A percentile compares a stretch with the other conserved stretches of the same genome.
phyloP scores from a whole-genome alignment of 2,329 filamentous ascomycete genomes.

The Penicillium sp. region DNA sequence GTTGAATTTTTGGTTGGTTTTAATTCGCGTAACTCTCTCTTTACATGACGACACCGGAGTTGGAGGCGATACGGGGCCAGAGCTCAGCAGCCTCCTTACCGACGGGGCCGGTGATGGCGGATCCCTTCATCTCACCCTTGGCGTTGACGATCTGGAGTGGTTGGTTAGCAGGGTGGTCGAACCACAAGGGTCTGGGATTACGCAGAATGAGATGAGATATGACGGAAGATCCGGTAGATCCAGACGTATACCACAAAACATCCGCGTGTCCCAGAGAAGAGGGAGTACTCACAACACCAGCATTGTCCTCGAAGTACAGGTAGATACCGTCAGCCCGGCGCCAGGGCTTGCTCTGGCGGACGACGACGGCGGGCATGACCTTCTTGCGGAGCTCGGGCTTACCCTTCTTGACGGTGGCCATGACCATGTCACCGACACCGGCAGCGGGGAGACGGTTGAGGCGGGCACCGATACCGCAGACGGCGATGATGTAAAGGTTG shows the following conservation, averaged over 20 bases:
- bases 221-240: not conserved
- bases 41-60: constrained; percentile 99
- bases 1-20: constrained; percentile 27
- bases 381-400: constrained; percentile 99
- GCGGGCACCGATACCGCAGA: constrained; percentile 96
- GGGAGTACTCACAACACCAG: constrained; percentile 80
- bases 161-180: not conserved
- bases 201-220: not conserved
- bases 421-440: constrained; percentile 99
- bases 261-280: not conserved
- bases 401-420: constrained; percentile 99
- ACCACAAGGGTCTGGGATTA: not conserved
- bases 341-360: constrained; percentile 99
- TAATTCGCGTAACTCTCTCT: constrained; percentile 35
- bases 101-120: constrained; percentile 97
- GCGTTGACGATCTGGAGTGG: constrained; percentile 87
- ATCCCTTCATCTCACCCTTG: constrained; percentile 99
- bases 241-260: not conserved
- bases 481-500: constrained; percentile 99
- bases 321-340: constrained; percentile 97
- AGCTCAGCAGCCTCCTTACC: constrained; percentile 99
- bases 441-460: constrained; percentile 96
- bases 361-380: constrained; percentile 99
- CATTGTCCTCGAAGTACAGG: constrained; percentile 99
- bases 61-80: constrained; percentile 99